Percentiles rank a stretch among this genome's conserved stretches.
Evolutionary conservation across 371 early-diverging fungal genomes (phyloP).

Genomic region (Syncephalastrum sp.): DNA sequence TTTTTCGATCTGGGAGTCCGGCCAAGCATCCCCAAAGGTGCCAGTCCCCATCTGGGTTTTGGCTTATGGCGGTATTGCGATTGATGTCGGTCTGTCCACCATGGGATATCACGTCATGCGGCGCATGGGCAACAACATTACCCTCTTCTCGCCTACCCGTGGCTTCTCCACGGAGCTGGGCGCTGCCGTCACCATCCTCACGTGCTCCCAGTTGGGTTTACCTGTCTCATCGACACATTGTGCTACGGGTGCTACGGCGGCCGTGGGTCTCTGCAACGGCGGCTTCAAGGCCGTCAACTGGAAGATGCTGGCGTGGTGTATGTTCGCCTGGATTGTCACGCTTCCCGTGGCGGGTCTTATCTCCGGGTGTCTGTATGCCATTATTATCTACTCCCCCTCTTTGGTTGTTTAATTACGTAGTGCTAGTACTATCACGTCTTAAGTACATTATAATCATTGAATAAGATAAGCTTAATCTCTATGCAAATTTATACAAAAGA

Average conservation of each 20-base stretch:
- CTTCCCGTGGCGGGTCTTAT: conserved; percentile 73
- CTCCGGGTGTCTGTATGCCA: conserved; percentile 69
- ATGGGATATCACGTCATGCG: conserved; percentile 76
- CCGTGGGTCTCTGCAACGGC: conserved; percentile 83
- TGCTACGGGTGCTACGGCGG: conserved; percentile 81
- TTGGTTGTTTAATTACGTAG: conserved; percentile 1
- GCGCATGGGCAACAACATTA: conserved; percentile 81
- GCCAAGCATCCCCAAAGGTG: conserved; percentile 36
- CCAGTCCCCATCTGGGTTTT: conserved; percentile 77
- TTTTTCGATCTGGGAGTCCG: conserved; percentile 69
- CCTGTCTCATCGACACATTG: conserved; percentile 92
- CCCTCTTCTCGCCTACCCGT: conserved; percentile 80
- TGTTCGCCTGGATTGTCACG: conserved; percentile 79
- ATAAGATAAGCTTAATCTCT: too few species aligned
- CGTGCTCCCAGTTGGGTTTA: conserved; percentile 77
- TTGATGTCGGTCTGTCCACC: conserved; percentile 77
- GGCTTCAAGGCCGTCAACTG: conserved; percentile 75
- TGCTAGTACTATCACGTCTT: too few species aligned
- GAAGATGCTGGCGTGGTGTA: conserved; percentile 70
- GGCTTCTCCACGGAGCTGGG: conserved; percentile 86
- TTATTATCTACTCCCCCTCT: conserved; percentile 59
- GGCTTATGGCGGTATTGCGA: conserved; percentile 74
- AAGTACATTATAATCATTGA: too few species aligned
- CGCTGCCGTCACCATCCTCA: conserved; percentile 81
- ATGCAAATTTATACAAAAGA: neutral